Evolutionary conservation across 805 yeast species (phyloP).

Genomic region (Lipomyces yamadae): DNA sequence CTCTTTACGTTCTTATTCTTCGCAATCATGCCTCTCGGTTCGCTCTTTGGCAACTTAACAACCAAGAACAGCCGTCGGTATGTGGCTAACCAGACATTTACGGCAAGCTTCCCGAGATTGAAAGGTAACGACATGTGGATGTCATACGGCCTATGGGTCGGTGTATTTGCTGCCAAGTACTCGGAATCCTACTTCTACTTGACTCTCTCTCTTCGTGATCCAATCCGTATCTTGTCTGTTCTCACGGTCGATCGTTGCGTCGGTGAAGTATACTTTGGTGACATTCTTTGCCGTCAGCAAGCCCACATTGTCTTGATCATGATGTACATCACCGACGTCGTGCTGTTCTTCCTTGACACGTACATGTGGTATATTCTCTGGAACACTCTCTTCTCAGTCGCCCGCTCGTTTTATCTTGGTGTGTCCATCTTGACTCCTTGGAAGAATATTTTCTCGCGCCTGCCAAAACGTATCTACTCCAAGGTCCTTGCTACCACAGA

Average conservation of each 20-base stretch:
- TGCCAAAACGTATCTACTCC: constrained; percentile 98
- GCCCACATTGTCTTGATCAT: constrained; percentile 87
- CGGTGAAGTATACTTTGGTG: constrained; percentile 92
- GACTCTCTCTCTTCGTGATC: constrained; percentile 88
- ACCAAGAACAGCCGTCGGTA: constrained; percentile 83
- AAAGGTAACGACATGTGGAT: constrained; percentile 93
- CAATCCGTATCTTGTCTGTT: constrained; percentile 84
- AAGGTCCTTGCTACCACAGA: constrained; percentile 97
- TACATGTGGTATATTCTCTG: constrained; percentile 97
- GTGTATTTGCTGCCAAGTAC: constrained; percentile 87
- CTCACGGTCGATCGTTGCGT: constrained; percentile 84
- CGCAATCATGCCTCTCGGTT: constrained; percentile 95
- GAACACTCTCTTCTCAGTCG: constrained; percentile 94
- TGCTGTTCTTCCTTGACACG: constrained; percentile 97
- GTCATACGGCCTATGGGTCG: constrained; percentile 88
- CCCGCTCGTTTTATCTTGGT: constrained; percentile 98
- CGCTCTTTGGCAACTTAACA: constrained; percentile 90
- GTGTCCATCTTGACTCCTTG: constrained; percentile 98
- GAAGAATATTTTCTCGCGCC: constrained; percentile 97
- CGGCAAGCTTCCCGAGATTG: constrained; percentile 84
- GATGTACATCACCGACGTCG: constrained; percentile 90
- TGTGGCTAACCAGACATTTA: constrained; percentile 92
- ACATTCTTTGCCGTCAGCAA: constrained; percentile 77
- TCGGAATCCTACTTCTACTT: constrained; percentile 91
- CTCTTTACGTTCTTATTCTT: constrained; percentile 82